phyloP scores from a whole-genome alignment of 306 rosid genomes.

The Hippophae rhamnoides region DNA sequence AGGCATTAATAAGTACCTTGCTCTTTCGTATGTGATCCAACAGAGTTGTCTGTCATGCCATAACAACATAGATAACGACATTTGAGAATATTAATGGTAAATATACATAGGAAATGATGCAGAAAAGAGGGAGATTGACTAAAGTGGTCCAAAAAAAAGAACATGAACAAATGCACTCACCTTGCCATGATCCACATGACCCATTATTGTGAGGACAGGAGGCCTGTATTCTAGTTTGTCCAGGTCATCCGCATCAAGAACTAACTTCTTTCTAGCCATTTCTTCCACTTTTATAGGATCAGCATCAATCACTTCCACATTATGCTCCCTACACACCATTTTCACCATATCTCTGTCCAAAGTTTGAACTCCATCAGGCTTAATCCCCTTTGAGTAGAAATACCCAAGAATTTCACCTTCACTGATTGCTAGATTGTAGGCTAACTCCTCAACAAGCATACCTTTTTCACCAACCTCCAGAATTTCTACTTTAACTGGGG shows the following conservation, averaged over 20 bases:
- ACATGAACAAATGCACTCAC: conserved; percentile 26
- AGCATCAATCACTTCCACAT: conserved; percentile 74
- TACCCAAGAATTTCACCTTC: conserved; percentile 89
- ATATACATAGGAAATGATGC: neutral
- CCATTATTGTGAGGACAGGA: conserved; percentile 96
- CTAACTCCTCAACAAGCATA: conserved; percentile 80
- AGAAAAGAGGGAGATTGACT: conserved; percentile 6
- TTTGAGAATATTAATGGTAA: neutral
- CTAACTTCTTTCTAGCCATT: conserved; percentile 57
- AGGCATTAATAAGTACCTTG: conserved; percentile 53
- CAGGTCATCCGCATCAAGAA: conserved; percentile 65
- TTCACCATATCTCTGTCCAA: conserved; percentile 85
- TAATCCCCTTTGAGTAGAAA: conserved; percentile 74
- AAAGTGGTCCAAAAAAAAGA: conserved; percentile 13
- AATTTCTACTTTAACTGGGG: conserved; percentile 95
- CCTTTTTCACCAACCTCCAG: conserved; percentile 76
- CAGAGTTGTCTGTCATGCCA: conserved; percentile 75
- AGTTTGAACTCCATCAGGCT: conserved; percentile 96
- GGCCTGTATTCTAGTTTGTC: conserved; percentile 85
- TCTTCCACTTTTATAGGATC: conserved; percentile 73
- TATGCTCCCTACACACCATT: conserved; percentile 81
- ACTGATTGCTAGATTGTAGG: conserved; percentile 58
- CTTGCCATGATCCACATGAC: conserved; percentile 99
- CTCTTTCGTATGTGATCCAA: conserved; percentile 82
- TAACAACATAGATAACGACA: conserved; percentile 28